These are phyloP conservation scores for Millerozyma miso DNA, from an alignment of 805 yeast species.

Conservation along the genomic window DNA sequence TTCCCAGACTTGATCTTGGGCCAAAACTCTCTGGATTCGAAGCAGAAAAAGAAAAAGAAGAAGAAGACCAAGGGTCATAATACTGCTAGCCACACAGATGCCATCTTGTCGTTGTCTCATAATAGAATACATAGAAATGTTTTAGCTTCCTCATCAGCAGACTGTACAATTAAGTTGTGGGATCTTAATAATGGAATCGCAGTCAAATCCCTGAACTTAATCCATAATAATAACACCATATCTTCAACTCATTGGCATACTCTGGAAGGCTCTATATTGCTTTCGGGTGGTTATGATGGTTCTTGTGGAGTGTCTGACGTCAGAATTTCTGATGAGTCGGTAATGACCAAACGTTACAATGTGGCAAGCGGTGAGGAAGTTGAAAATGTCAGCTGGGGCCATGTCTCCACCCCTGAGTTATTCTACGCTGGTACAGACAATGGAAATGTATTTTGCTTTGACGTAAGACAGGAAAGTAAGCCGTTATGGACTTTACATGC, in stretches of 20 bases:
- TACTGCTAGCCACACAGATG: conserved; percentile 85
- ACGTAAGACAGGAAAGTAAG: conserved; percentile 57
- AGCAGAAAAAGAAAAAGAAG: conserved; percentile 47
- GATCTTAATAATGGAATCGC: conserved; percentile 74
- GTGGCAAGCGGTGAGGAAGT: conserved; percentile 73
- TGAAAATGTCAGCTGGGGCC: conserved; percentile 74
- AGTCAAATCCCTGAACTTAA: conserved; percentile 65
- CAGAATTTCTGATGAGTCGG: conserved; percentile 58
- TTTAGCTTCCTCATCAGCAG: conserved; percentile 93
- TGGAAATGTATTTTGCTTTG: conserved; percentile 87
- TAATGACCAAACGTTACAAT: conserved; percentile 61
- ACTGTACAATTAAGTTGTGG: conserved; percentile 92
- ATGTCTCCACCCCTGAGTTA: conserved; percentile 39
- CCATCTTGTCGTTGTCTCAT: conserved; percentile 82
- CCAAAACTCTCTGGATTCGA: conserved; percentile 46
- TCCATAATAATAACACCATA: conserved; percentile 79
- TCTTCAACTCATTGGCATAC: conserved; percentile 86
- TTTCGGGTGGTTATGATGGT: conserved; percentile 95
- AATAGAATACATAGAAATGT: conserved; percentile 78
- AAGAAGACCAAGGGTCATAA: conserved; percentile 47
- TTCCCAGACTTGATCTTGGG: conserved; percentile 94
- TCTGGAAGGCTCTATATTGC: conserved; percentile 57
- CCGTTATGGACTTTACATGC: conserved; percentile 96
- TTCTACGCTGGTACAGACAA: conserved; percentile 89
- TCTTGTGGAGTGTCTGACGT: conserved; percentile 79